Base-by-base conservation (phyloP, 2,329 filamentous ascomycete genomes). In the Achaetomium macrosporum region DNA sequence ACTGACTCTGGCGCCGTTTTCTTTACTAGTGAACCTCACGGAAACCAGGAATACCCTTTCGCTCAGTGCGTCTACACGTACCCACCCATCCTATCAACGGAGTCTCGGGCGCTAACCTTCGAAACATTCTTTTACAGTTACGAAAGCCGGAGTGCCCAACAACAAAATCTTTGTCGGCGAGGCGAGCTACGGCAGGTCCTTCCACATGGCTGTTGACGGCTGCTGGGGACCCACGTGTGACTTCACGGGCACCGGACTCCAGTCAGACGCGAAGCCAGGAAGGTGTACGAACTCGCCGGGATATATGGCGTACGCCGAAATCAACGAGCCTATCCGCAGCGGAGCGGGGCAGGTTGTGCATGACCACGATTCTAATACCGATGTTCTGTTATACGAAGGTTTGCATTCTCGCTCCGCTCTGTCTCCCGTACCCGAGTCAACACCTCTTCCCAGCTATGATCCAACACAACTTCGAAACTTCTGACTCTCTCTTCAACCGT, bases 101-200 rank as follows among this genome's bases (percentile, higher is more conserved):
- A n/a, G 7, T 37, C 15, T 13, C 15, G 12, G 35, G n/a, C 30
- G 54, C 57, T n/a, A 54, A 53, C 7, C 25, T 25, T 25, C 25
- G 74, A 71, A 52, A 40, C 51, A 12, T 62, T 13, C 4, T n/a
- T 8, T 37, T n/a, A 16, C 15, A 46, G 51, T 60, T 9, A 63
- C 61, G 19, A 72, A 73, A 55, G 69, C 71, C 1, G 69, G 68
- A 5, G 70, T 72, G 0, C 59, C 63, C 2, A 48, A 60, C 0
- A 60, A 63, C 35, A 68, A 68, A 54, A 39, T 72, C 37, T 31
- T 66, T 12, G 64, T 69, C 3, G 69, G 70, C 5, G 50, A 68
- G 1, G 41, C 61, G 8, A 69, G 65, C 56, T 72, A 72, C 53
- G 70, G 68, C 0, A 60, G 69, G 0, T 61, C 57, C 1, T 71